Base-by-base conservation (phyloP, 805 yeast species). In the Phaffomyces thermotolerans region DNA sequence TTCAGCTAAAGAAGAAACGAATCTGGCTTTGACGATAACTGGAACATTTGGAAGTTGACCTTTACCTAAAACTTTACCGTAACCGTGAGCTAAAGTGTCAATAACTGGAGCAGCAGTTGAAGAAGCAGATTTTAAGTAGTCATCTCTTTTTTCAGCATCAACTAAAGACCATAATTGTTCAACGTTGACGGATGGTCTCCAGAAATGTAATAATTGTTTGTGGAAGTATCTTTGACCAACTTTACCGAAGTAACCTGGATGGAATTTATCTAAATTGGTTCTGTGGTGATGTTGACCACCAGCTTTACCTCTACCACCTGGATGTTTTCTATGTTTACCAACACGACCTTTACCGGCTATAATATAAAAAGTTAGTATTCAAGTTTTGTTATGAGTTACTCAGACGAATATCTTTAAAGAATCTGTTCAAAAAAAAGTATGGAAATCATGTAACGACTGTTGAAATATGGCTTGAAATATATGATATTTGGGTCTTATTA, bases 261-360 rank as follows among this genome's bases (percentile, higher is more conserved):
- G 99, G 96, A 86, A 93, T 78, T 91, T 93, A 76, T 93, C 99
- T 79, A 93, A 76, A 82, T 93, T 93, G 74, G 93, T 90, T 83
- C 99, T 88, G 96, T 93, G 99, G 78, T 93, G 99, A 77, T 91
- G 98, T 78, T 80, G 91, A 88, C 99, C 99, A 91, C 99, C 99
- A 72, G 99, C 99, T 90, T 78, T 91, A 93, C 99, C 99, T 79
- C 98, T 90, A 79, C 99, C 99, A 93, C 99, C 99, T 61, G 99
- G 97, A 68, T 86, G 93, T 95, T 93, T 93, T 89, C 99, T 90
- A 95, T 93, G 99, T 85, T 93, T 93, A 78, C 99, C 99, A 76
- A 93, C 78, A 83, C 99, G 95, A 86, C 99, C 99, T 75, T 91
- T 83, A 87, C 99, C 99, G 95, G 98, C 98, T 85, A 66, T 62